Percentiles rank a stretch among this genome's conserved stretches.
Evolutionary conservation across 1,139 yeast species (phyloP).

Genomic region (Blastobotrys illinoisensis): DNA sequence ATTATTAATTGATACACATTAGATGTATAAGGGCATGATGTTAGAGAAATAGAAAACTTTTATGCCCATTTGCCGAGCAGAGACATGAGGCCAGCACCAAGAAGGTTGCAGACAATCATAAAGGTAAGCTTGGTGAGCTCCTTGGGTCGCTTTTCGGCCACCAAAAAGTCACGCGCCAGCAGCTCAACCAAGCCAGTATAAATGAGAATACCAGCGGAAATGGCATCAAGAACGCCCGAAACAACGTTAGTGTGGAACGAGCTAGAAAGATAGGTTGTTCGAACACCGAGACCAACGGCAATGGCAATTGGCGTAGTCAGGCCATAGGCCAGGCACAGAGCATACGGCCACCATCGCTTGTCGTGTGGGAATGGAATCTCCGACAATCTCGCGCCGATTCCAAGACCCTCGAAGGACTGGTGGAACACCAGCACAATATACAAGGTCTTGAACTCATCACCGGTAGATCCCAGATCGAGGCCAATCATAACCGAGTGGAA

Average conservation of each 20-base stretch:
- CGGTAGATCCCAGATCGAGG: slow-evolving; percentile 61
- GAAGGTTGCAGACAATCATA: slow-evolving; percentile 40
- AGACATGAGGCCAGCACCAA: slow-evolving; percentile 81
- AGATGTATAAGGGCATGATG: too few species aligned
- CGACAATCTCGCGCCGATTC: slow-evolving; percentile 79
- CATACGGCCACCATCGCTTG: slow-evolving; percentile 52
- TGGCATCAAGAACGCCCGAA: slow-evolving; percentile 76
- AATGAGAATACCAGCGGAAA: slow-evolving; percentile 75
- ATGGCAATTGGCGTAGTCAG: slow-evolving; percentile 72
- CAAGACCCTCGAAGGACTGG: slow-evolving; percentile 88
- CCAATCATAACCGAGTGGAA: slow-evolving; percentile 82
- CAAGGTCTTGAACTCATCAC: slow-evolving; percentile 58
- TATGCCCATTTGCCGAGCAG: slow-evolving; percentile 82
- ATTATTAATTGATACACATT: too few species aligned
- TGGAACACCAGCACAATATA: slow-evolving; percentile 82
- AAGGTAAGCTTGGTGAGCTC: slow-evolving; percentile 31
- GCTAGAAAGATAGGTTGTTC: slow-evolving; percentile 50
- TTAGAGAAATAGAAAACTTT: slow-evolving; percentile 10
- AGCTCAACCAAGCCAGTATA: slow-evolving; percentile 81
- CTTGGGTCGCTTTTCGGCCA: slow-evolving; percentile 34
- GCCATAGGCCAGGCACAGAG: slow-evolving; percentile 52
- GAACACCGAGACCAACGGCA: slow-evolving; percentile 80
- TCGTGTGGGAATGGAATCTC: slow-evolving; percentile 44
- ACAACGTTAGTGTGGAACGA: slow-evolving; percentile 55
- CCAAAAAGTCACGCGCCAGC: slow-evolving; percentile 78